Conservation (phyloP, 2,329 filamentous ascomycete species). For the Zymoseptoria ardabiliae region DNA sequence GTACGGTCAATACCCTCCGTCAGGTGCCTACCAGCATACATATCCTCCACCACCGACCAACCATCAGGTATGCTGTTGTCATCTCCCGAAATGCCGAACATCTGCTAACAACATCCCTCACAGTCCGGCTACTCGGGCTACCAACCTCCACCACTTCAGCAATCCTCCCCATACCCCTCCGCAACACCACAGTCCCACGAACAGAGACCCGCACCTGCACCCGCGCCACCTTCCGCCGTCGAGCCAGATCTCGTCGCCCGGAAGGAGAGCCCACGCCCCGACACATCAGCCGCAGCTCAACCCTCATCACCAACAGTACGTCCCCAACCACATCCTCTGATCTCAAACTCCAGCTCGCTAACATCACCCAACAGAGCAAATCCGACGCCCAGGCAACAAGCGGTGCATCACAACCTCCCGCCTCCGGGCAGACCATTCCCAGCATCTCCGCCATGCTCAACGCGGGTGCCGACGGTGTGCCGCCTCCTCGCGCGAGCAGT, state of each 20-base stretch:
- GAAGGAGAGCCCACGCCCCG: background rate
- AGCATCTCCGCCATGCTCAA: conserved; percentile 46
- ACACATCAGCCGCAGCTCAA: background rate
- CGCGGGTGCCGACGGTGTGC: conserved; percentile 21
- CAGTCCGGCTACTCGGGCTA: conserved; percentile 11
- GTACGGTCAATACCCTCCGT: conserved; percentile 24
- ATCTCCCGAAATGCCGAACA: background rate
- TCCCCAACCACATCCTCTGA: background rate
- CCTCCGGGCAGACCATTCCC: conserved; percentile 40
- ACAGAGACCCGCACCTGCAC: conserved; percentile 8
- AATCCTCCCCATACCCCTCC: conserved; percentile 13
- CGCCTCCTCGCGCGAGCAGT: conserved; percentile 24
- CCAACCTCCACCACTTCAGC: conserved; percentile 16
- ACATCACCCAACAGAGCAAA: conserved; percentile 21
- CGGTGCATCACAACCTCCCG: conserved; percentile 33
- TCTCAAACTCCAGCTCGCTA: background rate
- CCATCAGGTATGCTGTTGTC: conserved; percentile 9
- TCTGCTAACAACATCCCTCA: background rate
- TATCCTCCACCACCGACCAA: conserved; percentile 20
- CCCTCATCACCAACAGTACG: conserved; percentile 11
- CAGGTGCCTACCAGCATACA: conserved; percentile 13
- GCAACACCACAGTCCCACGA: conserved; percentile 6
- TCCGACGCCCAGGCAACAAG: conserved; percentile 35
- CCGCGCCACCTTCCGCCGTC: conserved; percentile 14
- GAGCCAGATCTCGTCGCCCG: background rate